A percentile compares a stretch with the other conserved stretches of the same genome.
phyloP scores from a whole-genome alignment of 441 rosid genomes.

The Populus hybrid region DNA sequence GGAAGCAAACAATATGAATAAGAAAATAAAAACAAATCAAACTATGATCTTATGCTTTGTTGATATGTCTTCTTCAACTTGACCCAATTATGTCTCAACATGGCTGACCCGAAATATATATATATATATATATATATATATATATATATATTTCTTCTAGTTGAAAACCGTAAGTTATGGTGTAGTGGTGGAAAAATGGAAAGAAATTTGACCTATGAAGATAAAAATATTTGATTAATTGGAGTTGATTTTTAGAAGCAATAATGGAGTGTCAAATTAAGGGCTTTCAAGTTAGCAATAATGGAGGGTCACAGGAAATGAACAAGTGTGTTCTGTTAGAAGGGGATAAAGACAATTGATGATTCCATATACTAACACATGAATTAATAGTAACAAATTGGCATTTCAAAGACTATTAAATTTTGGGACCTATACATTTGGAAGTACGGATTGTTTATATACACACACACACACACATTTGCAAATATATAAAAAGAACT shows the following conservation, averaged over 20 bases:
- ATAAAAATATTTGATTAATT: too few species aligned
- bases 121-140: too few species aligned
- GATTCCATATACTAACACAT: not conserved
- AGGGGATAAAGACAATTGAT: conserved; percentile 3
- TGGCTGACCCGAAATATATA: too few species aligned
- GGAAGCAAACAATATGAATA: not conserved
- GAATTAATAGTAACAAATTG: not conserved
- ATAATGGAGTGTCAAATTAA: conserved; percentile 8
- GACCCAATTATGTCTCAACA: too few species aligned
- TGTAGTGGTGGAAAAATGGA: not conserved
- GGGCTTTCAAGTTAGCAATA: not conserved
- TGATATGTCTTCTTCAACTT: conserved; percentile 4
- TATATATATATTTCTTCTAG: not conserved
- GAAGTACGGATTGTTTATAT: too few species aligned
- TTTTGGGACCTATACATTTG: not conserved
- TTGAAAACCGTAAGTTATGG: not conserved
- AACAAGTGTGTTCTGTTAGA: too few species aligned
- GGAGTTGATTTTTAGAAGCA: not conserved
- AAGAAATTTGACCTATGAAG: not conserved
- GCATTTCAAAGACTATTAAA: not conserved
- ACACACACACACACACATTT: too few species aligned
- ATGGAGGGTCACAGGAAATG: too few species aligned
- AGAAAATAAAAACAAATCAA: not conserved
- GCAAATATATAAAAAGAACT: not conserved
- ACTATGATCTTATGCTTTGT: not conserved